Base-by-base conservation (phyloP, 1,139 yeast genomes). In the Saccharomycopsis phalli region DNA sequence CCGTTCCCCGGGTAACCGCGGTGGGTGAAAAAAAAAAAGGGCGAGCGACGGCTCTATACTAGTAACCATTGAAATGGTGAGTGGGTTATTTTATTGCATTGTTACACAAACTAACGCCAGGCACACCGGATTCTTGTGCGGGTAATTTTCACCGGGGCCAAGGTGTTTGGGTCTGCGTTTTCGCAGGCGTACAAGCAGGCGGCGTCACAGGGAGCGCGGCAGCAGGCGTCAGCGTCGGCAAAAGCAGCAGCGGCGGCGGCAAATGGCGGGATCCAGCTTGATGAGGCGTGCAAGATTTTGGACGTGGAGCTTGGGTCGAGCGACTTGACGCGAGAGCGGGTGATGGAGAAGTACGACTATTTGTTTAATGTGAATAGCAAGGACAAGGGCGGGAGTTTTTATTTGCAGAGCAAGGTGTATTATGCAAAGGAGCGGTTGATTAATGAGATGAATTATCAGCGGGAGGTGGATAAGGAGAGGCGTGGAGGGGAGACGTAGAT, bases 101-200 rank as follows among this genome's bases (percentile, higher is more conserved):
- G 25, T 6, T 22, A 26, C 29, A 26, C 8, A 7, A 4, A 26
- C 29, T 26, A 26, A 26, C 29, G 17, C 30, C 38, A 52, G 96
- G 97, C 98, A 49, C 95, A 88, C 60, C 76, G 96, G 66, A 71
- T 91, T 49, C 57, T 91, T 42, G 86, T 84, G 51, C 91, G 84
- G 62, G 95, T 91, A 50, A 73, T 87, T 45, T 74, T 88, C 56
- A 88, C 97, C 17, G 97, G 97, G 43, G 94, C 97, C 10, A 80
- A 86, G 49, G 97, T 91, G 33, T 87, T 91, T 57, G 97, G 97
- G 40, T 75, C 84, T 51, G 98, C 98, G 0, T 91, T 91, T 61
- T 74, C 88, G n/a, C 95, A 87, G 59, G 97, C 98, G 0, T 91
- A 88, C 68, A 81, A 81, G 55, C 97, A 91, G 63, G 97, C 98